phyloP scores from a whole-genome alignment of 345 rosid genomes.

The Mangifera indica region DNA sequence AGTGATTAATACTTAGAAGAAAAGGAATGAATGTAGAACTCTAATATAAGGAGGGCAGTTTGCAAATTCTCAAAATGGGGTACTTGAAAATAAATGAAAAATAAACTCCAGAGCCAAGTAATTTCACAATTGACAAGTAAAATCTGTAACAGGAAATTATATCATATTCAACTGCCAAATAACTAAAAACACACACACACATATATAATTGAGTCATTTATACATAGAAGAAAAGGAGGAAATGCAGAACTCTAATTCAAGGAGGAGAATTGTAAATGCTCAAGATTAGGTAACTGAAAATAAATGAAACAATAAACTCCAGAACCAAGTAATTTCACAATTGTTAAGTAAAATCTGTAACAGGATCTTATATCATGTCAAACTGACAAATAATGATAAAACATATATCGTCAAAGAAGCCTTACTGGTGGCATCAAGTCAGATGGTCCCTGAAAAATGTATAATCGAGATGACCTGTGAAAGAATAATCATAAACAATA shows the following conservation, averaged over 20 bases:
- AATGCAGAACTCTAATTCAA: background rate
- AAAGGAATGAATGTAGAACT: background rate
- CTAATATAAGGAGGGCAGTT: background rate
- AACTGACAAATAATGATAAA: constrained; percentile 2
- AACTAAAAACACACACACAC: background rate
- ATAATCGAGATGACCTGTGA: constrained; percentile 69
- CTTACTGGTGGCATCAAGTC: constrained; percentile 90
- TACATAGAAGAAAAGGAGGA: background rate
- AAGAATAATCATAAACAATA: constrained; percentile 13
- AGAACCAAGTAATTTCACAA: background rate
- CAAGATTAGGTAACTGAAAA: background rate
- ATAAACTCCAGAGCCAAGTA: background rate
- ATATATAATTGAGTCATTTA: too few relatives aligned
- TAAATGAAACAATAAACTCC: too few relatives aligned
- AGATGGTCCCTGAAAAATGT: constrained; percentile 89
- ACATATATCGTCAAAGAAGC: background rate
- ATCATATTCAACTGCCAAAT: background rate
- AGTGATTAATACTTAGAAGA: background rate
- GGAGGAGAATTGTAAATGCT: background rate
- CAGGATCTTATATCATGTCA: background rate
- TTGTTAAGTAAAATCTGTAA: background rate
- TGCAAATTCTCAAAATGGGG: background rate
- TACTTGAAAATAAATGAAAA: background rate
- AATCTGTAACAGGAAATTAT: background rate
- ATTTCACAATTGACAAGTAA: background rate